These are phyloP conservation scores for Blastomyces parvus DNA, from an alignment of 2,329 filamentous ascomycete species.

Conservation along the genomic window DNA sequence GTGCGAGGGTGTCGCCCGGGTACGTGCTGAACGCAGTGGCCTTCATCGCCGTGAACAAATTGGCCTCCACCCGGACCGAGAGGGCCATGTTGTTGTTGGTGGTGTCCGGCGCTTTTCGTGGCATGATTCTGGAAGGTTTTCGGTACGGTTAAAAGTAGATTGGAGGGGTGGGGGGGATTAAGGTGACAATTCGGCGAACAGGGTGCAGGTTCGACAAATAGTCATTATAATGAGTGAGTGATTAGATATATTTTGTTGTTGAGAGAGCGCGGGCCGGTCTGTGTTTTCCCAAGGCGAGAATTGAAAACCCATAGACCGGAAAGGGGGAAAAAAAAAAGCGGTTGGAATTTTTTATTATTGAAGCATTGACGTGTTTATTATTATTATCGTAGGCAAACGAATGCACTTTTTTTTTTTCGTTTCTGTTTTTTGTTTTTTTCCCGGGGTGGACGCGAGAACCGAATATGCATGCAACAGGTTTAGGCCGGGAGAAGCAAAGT, in stretches of 20 bases:
- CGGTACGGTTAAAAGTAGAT: too few relatives aligned
- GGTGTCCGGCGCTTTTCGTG: conserved; percentile 3
- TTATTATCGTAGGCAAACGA: neutral
- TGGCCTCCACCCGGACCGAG: conserved; percentile 15
- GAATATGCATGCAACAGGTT: conserved; percentile 9
- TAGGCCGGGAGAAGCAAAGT: conserved; percentile 8
- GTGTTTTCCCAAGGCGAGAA: neutral
- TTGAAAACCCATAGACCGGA: neutral
- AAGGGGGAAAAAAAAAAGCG: too few relatives aligned
- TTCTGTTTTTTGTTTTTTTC: neutral
- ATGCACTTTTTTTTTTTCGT: too few relatives aligned
- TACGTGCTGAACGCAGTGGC: conserved; percentile 9
- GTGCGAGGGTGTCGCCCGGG: conserved; percentile 8
- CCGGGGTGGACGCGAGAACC: neutral
- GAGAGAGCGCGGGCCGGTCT: too few relatives aligned
- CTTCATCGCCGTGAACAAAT: conserved; percentile 15
- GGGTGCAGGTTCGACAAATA: neutral
- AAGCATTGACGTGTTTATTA: conserved; percentile 7
- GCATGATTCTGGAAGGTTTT: conserved; percentile 5
- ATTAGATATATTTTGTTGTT: neutral
- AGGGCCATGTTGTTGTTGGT: conserved; percentile 11
- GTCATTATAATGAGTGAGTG: conserved; percentile 8
- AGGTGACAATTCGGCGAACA: neutral
- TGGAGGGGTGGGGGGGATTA: too few relatives aligned
- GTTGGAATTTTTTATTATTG: neutral